These are phyloP conservation scores for Chytriomyces hyalinus DNA, from an alignment of 192 early-diverging fungal species.

Conservation along the genomic window DNA sequence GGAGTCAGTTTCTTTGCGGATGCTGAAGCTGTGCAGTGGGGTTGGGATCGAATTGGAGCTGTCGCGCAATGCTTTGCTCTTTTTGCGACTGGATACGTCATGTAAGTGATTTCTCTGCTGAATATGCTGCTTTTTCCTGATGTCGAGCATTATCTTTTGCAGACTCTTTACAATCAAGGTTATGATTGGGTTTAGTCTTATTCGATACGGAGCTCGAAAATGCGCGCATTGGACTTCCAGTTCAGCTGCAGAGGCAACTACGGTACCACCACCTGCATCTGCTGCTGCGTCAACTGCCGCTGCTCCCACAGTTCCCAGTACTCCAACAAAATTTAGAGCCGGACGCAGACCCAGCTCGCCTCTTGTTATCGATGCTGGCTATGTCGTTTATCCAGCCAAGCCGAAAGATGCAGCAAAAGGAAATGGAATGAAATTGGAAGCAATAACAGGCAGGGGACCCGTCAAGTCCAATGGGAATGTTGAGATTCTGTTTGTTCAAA, in stretches of 20 bases:
- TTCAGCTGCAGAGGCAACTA: slow-evolving; percentile 26
- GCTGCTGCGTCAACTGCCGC: neutral
- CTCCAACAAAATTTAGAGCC: neutral
- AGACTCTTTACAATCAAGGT: slow-evolving; percentile 73
- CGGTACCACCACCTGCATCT: neutral
- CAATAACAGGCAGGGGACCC: neutral
- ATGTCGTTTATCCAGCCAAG: neutral
- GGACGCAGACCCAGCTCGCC: neutral
- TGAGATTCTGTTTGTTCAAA: slow-evolving; percentile 25
- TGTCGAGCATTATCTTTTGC: neutral
- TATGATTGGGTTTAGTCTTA: slow-evolving; percentile 74
- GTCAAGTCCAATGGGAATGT: slow-evolving; percentile 8
- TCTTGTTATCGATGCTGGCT: neutral
- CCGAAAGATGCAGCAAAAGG: neutral
- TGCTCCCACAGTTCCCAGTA: neutral
- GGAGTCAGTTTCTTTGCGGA: neutral
- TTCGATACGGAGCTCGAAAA: slow-evolving; percentile 60
- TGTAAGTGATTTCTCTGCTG: neutral
- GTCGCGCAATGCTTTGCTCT: neutral
- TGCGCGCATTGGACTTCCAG: slow-evolving; percentile 36
- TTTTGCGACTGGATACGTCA: neutral
- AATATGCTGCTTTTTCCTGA: neutral
- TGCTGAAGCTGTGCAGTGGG: neutral
- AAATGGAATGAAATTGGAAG: neutral
- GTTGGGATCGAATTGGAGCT: neutral